phyloP scores from a whole-genome alignment of 1,284 basidiomycete genomes.

The Ganoderma resinaceum region DNA sequence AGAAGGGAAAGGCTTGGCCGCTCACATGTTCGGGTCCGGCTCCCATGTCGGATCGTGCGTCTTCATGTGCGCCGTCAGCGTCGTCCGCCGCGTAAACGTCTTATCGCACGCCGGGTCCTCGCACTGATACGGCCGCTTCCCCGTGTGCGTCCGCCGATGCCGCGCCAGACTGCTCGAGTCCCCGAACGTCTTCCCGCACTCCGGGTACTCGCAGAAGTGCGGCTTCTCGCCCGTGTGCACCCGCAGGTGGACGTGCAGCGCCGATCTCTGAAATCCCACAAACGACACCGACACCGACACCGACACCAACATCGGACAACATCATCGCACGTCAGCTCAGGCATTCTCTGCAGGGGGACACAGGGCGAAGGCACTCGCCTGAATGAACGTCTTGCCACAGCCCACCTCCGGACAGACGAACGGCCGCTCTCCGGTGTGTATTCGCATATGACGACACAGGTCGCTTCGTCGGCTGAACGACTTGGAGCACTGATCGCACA shows the following conservation, averaged over 20 bases:
- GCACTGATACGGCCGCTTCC: slow-evolving; percentile 83
- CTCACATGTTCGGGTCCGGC: slow-evolving; percentile 81
- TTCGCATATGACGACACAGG: slow-evolving; percentile 80
- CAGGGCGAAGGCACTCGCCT: slow-evolving; percentile 55
- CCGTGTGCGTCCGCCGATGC: slow-evolving; percentile 87
- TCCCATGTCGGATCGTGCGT: slow-evolving; percentile 84
- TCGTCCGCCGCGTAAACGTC: slow-evolving; percentile 84
- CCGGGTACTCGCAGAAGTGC: slow-evolving; percentile 86
- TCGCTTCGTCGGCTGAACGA: slow-evolving; percentile 80
- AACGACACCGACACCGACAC: background rate
- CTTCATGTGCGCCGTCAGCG: slow-evolving; percentile 82
- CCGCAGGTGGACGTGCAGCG: slow-evolving; percentile 84
- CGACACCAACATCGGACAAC: background rate
- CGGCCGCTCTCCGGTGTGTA: slow-evolving; percentile 90
- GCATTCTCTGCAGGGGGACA: background rate
- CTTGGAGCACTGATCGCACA: slow-evolving; percentile 76
- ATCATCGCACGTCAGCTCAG: background rate
- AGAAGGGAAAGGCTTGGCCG: slow-evolving; percentile 26
- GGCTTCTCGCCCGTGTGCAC: slow-evolving; percentile 92
- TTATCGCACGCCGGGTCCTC: slow-evolving; percentile 82
- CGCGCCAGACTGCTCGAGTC: slow-evolving; percentile 90
- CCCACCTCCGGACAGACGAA: slow-evolving; percentile 73
- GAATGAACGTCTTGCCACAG: slow-evolving; percentile 87
- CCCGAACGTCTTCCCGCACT: slow-evolving; percentile 84
- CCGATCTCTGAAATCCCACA: slow-evolving; percentile 67